Conservation (phyloP, 2,329 filamentous ascomycete genomes). For the Aspergillus sp. region DNA sequence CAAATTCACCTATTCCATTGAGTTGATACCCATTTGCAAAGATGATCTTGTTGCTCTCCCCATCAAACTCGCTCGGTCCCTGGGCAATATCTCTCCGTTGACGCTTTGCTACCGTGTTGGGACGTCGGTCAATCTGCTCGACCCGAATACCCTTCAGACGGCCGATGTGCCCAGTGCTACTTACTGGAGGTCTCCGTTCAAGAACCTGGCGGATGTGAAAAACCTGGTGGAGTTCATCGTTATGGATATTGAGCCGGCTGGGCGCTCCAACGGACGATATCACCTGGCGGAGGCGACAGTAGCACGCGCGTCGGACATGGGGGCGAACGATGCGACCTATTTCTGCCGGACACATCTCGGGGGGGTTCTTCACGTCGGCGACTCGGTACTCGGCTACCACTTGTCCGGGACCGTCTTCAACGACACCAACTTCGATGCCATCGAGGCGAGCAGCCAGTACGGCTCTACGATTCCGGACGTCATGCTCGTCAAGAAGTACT, state of each 20-base stretch:
- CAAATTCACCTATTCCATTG: constrained; percentile 86
- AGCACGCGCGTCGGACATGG: constrained; percentile 76
- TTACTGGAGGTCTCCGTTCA: constrained; percentile 88
- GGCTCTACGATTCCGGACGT: constrained; percentile 78
- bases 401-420: constrained; percentile 87
- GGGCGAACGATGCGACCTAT: constrained; percentile 76
- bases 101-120: constrained; percentile 80
- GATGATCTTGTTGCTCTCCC: constrained; percentile 93
- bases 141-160: constrained; percentile 83
- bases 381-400: constrained; percentile 92
- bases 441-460: constrained; percentile 70
- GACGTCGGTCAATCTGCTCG: constrained; percentile 79
- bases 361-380: constrained; percentile 72
- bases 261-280: constrained; percentile 68
- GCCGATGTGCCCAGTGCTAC: constrained; percentile 71
- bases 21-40: constrained; percentile 91
- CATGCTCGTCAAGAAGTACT: constrained; percentile 93
- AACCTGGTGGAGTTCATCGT: constrained; percentile 88
- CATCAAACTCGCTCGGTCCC: constrained; percentile 73
- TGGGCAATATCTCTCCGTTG: constrained; percentile 82
- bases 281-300: constrained; percentile 80
- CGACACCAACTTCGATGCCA: constrained; percentile 70
- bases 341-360: constrained; percentile 87
- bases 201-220: constrained; percentile 69
- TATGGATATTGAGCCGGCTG: constrained; percentile 81